Base-by-base conservation (phyloP, 306 rosid genomes). In the Rubus idaeus region DNA sequence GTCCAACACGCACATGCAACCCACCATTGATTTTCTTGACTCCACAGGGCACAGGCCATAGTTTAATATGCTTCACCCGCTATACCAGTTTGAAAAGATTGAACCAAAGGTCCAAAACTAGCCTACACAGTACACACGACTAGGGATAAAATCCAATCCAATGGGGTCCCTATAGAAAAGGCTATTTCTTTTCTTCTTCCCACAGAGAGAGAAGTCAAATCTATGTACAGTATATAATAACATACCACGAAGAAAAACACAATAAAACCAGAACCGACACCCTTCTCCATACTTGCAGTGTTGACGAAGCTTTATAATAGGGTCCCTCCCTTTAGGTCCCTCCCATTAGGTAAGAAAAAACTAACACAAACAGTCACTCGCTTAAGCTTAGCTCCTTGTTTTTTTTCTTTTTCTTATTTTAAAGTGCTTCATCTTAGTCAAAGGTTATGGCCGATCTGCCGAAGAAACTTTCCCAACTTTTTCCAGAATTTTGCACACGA, bases 1-100 rank as follows among this genome's bases (percentile, higher is more conserved):
- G 88, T 79, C 77, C 35, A 74, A 69, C 49, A 18, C 74, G 78
- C 97, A 89, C 91, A 89, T 91, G 96, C 86, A 71, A 77, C 23
- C 82, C 78, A 87, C 78, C 76, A 51, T 50, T 63, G 83, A 84
- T 66, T 79, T 79, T 74, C 69, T 71, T 60, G 73, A 64, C 47
- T 20, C 70, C 73, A 76, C 4, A n/a, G n/a, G n/a, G n/a, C n/a
- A n/a, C n/a, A 60, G 86, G 79, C 84, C 58, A 81, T 3, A 77
- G 50, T 53, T n/a, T 5, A 10, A 21, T 42, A 30, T 65, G 65
- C 73, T 65, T 77, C 60, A 61, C 78, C 83, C 79, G 88, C 90
- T 79, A 61, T 71, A 21, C 86, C 47, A 64, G 68, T 85, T 87
- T 84, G 80, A 88, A 87, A 83, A 82, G 44, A 64, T 72, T 74